Percentiles rank a stretch among this genome's conserved stretches.
Evolutionary conservation across 192 early-diverging fungal genomes (phyloP).

Genomic region (Chytriomyces confervae): DNA sequence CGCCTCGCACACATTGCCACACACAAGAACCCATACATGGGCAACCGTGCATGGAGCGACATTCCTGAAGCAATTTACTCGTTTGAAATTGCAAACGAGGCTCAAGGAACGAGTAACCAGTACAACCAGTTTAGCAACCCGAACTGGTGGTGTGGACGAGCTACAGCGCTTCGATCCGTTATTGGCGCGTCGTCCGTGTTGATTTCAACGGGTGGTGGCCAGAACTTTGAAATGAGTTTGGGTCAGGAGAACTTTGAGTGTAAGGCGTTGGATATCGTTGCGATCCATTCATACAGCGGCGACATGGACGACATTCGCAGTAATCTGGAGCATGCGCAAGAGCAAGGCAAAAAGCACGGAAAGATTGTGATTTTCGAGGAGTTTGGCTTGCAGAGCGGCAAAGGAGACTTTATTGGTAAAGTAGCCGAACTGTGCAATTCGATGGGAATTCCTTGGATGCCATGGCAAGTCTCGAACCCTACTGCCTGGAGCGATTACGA

Average conservation of each 20-base stretch:
- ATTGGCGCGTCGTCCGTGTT: neutral
- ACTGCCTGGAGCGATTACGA: constrained; percentile 23
- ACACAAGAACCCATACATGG: constrained; percentile 25
- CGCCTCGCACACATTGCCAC: constrained; percentile 29
- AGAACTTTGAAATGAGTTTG: neutral
- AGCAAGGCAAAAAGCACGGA: neutral
- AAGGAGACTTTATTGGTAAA: constrained; percentile 12
- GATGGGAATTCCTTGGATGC: constrained; percentile 21
- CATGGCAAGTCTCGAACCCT: constrained; percentile 22
- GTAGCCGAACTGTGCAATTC: neutral
- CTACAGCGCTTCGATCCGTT: constrained; percentile 8
- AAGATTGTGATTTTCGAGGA: constrained; percentile 9
- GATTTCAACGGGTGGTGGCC: constrained; percentile 18
- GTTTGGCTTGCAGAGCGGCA: constrained; percentile 7
- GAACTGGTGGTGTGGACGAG: constrained; percentile 34
- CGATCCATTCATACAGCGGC: constrained; percentile 26
- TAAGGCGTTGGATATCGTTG: constrained; percentile 24
- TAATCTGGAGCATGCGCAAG: neutral
- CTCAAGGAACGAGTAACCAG: constrained; percentile 1
- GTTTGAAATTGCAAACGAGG: constrained; percentile 35
- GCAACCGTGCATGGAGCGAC: constrained; percentile 12
- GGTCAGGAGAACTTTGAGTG: constrained; percentile 24
- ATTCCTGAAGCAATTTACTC: constrained; percentile 31
- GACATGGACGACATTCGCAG: neutral
- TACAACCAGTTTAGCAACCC: constrained; percentile 5